These are phyloP conservation scores for Cryptomeria japonica DNA, from an alignment of 75 land plant genomes.

Conservation along the genomic window DNA sequence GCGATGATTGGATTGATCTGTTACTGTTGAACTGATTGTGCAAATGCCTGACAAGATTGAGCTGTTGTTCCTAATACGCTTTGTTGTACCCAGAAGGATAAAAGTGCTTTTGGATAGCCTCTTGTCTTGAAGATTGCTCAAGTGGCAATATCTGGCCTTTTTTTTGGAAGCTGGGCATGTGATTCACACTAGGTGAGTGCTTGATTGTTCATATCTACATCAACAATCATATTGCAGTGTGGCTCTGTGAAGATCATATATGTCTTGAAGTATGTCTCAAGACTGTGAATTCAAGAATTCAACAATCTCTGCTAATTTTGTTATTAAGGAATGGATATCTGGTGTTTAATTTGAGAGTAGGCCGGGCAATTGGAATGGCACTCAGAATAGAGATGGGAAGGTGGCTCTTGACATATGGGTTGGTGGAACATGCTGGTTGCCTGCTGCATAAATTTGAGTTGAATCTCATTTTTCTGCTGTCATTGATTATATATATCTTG, in stretches of 20 bases:
- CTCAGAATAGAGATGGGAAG: too few relatives aligned
- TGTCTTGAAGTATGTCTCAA: background rate
- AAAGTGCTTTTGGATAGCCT: background rate
- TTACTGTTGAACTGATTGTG: background rate
- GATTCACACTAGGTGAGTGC: background rate
- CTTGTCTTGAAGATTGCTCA: background rate
- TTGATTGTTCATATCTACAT: background rate
- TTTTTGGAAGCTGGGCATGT: background rate
- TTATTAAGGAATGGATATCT: too few relatives aligned
- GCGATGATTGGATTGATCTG: background rate
- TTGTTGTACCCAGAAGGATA: background rate
- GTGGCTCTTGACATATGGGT: too few relatives aligned
- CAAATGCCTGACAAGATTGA: background rate
- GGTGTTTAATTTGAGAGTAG: too few relatives aligned
- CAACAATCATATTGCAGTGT: background rate
- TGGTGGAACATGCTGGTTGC: too few relatives aligned
- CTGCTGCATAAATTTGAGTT: too few relatives aligned
- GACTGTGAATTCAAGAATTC: too few relatives aligned
- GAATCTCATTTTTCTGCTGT: too few relatives aligned
- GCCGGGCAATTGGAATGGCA: too few relatives aligned
- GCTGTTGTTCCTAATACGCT: background rate
- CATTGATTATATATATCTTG: too few relatives aligned
- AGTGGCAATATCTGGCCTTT: background rate
- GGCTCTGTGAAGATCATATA: background rate
- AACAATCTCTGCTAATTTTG: background rate